Conservation (phyloP, 2,329 filamentous ascomycete genomes). For the Torrubiella hemipterigena region DNA sequence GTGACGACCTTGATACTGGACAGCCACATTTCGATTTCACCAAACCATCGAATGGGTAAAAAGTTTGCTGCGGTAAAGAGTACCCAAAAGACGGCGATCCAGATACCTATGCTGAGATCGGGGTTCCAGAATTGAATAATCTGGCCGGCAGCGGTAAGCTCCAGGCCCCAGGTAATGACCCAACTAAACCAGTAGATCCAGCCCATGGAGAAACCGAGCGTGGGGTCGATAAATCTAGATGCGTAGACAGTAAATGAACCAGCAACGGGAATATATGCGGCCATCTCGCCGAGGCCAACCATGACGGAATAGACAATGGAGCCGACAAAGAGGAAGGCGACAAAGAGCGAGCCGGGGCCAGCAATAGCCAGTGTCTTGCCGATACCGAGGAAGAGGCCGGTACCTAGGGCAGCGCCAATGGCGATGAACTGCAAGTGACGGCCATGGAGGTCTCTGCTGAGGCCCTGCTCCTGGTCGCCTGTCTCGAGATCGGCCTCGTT, state of each 20-base stretch:
- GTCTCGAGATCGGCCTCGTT: conserved; percentile 20
- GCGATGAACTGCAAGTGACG: conserved; percentile 38
- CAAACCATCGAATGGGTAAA: conserved; percentile 60
- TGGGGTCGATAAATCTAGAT: conserved; percentile 60
- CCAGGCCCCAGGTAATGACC: conserved; percentile 61
- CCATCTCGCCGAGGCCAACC: conserved; percentile 59
- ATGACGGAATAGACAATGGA: conserved; percentile 66
- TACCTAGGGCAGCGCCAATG: conserved; percentile 55
- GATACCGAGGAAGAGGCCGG: conserved; percentile 59
- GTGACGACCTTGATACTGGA: conserved; percentile 67
- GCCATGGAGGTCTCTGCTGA: conserved; percentile 23
- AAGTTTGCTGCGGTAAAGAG: conserved; percentile 59
- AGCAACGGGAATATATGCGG: conserved; percentile 63
- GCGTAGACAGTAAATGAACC: conserved; percentile 70
- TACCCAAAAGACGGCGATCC: conserved; percentile 63
- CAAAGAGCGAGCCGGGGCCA: conserved; percentile 53
- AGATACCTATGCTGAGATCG: conserved; percentile 53
- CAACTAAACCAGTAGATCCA: conserved; percentile 80
- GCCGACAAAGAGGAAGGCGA: conserved; percentile 60
- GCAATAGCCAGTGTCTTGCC: conserved; percentile 49
- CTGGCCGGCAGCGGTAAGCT: conserved; percentile 59
- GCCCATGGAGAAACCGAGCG: conserved; percentile 65
- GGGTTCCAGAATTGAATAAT: conserved; percentile 67
- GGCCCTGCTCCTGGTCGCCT: conserved; percentile 18
- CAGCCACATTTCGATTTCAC: conserved; percentile 71